These are phyloP conservation scores for Phytophthora litchii DNA, from an alignment of 352 stramenopile genomes.

Conservation along the genomic window DNA sequence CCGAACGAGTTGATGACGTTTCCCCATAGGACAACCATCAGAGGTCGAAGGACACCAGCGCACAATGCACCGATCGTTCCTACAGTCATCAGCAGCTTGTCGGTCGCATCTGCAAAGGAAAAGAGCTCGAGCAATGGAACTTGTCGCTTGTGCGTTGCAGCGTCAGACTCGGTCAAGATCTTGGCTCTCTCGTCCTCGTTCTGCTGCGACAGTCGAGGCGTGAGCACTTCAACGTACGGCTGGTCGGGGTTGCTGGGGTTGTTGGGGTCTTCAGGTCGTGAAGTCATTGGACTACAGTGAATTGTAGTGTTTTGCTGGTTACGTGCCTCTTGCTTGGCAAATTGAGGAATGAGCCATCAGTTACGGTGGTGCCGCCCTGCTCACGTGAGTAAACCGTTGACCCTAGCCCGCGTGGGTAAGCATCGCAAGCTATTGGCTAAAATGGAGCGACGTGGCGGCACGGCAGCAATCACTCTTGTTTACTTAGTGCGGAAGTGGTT, in stretches of 20 bases:
- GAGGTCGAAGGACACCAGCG: constrained; percentile 25
- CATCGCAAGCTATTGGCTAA: neutral
- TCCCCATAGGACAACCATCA: constrained; percentile 38
- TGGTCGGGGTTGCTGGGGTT: constrained; percentile 6
- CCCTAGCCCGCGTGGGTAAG: constrained; percentile 2
- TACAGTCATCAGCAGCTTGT: constrained; percentile 36
- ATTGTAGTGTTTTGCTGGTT: neutral
- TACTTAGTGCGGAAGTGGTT: too few relatives aligned
- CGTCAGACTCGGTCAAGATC: neutral
- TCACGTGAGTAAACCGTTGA: neutral
- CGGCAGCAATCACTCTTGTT: too few relatives aligned
- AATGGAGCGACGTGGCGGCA: too few relatives aligned
- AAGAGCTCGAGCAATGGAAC: constrained; percentile 35
- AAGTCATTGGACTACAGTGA: neutral
- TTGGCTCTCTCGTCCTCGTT: constrained; percentile 7
- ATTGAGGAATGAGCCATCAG: constrained; percentile 16
- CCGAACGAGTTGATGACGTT: constrained; percentile 42
- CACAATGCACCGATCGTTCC: constrained; percentile 19
- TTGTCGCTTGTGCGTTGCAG: constrained; percentile 1
- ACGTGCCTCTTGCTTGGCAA: constrained; percentile 5
- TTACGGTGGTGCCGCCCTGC: neutral
- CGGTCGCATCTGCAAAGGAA: constrained; percentile 32
- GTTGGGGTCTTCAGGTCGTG: neutral
- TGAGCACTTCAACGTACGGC: constrained; percentile 21
- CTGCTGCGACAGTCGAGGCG: constrained; percentile 16